Evolutionary conservation across 768 basidiomycete genomes (phyloP).

Genomic region (Clavaria fumosa): DNA sequence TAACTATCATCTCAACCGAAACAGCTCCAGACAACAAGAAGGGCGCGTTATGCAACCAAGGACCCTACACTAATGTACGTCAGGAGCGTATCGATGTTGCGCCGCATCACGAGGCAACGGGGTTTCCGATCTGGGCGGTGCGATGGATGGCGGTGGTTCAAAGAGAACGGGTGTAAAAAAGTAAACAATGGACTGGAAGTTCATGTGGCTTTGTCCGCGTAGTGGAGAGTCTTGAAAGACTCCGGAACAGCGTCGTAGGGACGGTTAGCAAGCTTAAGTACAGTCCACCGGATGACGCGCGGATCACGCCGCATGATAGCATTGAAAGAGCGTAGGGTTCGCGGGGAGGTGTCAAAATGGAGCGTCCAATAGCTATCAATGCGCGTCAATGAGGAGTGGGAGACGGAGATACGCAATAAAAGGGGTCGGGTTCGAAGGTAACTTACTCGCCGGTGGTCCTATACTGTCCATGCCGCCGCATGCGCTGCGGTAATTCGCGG

Average conservation of each 20-base stretch:
- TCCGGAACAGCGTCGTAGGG: neutral
- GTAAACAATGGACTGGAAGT: no score
- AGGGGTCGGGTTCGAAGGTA: no score
- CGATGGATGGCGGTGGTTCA: no score
- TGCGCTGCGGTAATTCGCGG: slow-evolving; percentile 53
- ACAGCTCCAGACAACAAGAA: no score
- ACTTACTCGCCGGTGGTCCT: slow-evolving; percentile 67
- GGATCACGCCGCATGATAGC: slow-evolving; percentile 62
- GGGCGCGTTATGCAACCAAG: no score
- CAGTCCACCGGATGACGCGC: slow-evolving; percentile 43
- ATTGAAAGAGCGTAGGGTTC: slow-evolving; percentile 47
- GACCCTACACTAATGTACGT: no score
- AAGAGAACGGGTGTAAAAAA: no score
- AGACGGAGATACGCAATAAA: neutral
- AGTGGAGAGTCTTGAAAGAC: neutral
- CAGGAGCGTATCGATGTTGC: no score
- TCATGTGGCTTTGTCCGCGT: no score
- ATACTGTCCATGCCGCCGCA: slow-evolving; percentile 43
- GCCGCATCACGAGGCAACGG: no score
- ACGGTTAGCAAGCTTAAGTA: slow-evolving; percentile 1
- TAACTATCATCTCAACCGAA: no score
- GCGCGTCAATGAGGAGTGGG: neutral
- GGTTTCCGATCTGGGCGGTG: no score
- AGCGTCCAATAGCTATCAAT: slow-evolving; percentile 70
- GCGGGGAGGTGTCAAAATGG: slow-evolving; percentile 78